A percentile compares a stretch with the other conserved stretches of the same genome.
Conservation (phyloP, 108 stramenopile genomes). For the Skeletonema potamos region DNA sequence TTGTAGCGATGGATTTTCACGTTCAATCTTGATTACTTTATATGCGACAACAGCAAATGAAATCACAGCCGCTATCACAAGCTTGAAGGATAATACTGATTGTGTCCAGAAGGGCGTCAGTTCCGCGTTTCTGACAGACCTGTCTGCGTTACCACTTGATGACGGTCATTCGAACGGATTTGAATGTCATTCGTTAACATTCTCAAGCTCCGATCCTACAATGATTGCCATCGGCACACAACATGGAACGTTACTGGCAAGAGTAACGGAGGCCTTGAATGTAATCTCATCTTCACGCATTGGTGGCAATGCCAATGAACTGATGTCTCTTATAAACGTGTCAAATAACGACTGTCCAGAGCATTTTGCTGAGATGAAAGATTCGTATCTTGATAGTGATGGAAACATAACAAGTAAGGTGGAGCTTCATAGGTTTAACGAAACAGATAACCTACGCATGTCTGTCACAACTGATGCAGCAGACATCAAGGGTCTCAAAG, state of each 20-base stretch:
- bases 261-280: background rate
- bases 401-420: background rate
- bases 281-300: background rate
- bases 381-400: background rate
- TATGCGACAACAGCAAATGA: slow-evolving; percentile 28
- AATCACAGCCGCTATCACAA: slow-evolving; percentile 12
- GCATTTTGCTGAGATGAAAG: background rate
- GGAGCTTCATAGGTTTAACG: background rate
- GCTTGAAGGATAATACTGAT: slow-evolving; percentile 7
- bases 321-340: background rate
- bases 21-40: slow-evolving; percentile 9
- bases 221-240: slow-evolving; percentile 32
- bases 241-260: slow-evolving; percentile 32
- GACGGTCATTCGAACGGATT: background rate
- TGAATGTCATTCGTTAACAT: slow-evolving; percentile 12
- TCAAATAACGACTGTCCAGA: background rate
- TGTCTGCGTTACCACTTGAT: background rate
- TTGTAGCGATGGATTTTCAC: background rate
- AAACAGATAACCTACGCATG: background rate
- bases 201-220: slow-evolving; percentile 15
- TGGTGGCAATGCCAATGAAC: background rate
- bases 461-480: background rate
- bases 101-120: slow-evolving; percentile 17
- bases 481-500: background rate
- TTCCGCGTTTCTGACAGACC: slow-evolving; percentile 3